These are phyloP conservation scores for Metschnikowia hibisci DNA, from an alignment of 805 yeast genomes.

Conservation along the genomic window DNA sequence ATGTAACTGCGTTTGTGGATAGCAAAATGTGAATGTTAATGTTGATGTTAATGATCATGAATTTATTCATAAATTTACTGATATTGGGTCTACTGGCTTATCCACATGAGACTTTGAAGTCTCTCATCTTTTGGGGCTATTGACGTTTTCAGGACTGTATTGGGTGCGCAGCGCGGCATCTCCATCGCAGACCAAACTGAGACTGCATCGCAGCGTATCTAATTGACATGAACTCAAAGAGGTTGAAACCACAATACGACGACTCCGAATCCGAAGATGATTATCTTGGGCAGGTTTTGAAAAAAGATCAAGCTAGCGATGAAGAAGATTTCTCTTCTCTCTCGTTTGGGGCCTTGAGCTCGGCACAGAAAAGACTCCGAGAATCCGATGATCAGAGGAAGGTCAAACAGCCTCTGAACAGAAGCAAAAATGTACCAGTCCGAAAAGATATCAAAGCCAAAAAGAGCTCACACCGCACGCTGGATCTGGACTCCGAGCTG, in stretches of 20 bases:
- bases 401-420: background rate
- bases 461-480: conserved; percentile 10
- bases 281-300: conserved; percentile 17
- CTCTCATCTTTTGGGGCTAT: background rate
- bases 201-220: conserved; percentile 2
- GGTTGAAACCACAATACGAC: conserved; percentile 12
- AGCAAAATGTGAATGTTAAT: no score
- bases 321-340: conserved; percentile 47
- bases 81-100: no score
- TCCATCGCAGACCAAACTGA: background rate
- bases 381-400: conserved; percentile 18
- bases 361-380: conserved; percentile 51
- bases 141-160: background rate
- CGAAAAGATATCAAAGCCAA: conserved; percentile 16
- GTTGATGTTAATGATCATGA: no score
- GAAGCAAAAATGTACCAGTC: background rate
- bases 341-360: conserved; percentile 63
- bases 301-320: conserved; percentile 14
- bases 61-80: no score
- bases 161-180: conserved; percentile 5
- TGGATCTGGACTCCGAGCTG: conserved; percentile 18
- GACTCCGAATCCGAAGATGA: conserved; percentile 20
- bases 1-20: no score
- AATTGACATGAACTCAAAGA: conserved; percentile 4
- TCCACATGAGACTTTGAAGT: no score